Evolutionary conservation across 495 filamentous ascomycete genomes (phyloP).

Genomic region (Beverwykella pulmonaria): DNA sequence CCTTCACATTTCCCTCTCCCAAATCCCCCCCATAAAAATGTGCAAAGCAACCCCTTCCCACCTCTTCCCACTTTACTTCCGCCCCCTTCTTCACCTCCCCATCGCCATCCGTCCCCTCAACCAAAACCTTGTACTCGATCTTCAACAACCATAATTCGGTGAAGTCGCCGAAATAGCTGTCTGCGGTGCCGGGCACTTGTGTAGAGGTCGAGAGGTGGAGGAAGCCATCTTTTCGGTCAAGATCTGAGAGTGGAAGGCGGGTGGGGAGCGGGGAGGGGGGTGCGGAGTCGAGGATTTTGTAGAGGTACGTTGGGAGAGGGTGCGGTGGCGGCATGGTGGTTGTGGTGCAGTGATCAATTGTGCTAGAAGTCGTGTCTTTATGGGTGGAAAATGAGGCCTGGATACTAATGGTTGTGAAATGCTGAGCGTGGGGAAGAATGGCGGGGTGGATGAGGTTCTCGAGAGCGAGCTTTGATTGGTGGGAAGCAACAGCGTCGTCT

Average conservation of each 20-base stretch:
- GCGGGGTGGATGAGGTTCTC: no score
- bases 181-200: constrained; percentile 23
- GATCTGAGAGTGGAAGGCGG: constrained; percentile 33
- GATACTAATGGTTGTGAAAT: no score
- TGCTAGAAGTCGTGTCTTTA: no score
- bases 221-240: constrained; percentile 34
- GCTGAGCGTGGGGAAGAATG: no score
- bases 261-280: constrained; percentile 29
- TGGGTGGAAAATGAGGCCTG: no score
- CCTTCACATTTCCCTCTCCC: constrained; percentile 34
- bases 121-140: constrained; percentile 19
- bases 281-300: constrained; percentile 38
- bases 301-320: constrained; percentile 32
- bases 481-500: background rate
- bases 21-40: constrained; percentile 40
- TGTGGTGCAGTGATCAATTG: no score
- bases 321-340: constrained; percentile 19
- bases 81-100: constrained; percentile 4
- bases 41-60: constrained; percentile 27
- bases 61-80: constrained; percentile 33
- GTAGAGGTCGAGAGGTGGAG: constrained; percentile 35
- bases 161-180: constrained; percentile 17
- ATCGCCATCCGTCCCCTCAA: constrained; percentile 7
- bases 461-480: background rate
- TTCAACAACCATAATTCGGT: constrained; percentile 24